phyloP scores from a whole-genome alignment of 2,329 filamentous ascomycete genomes.

The Epichloe gansuensis region DNA sequence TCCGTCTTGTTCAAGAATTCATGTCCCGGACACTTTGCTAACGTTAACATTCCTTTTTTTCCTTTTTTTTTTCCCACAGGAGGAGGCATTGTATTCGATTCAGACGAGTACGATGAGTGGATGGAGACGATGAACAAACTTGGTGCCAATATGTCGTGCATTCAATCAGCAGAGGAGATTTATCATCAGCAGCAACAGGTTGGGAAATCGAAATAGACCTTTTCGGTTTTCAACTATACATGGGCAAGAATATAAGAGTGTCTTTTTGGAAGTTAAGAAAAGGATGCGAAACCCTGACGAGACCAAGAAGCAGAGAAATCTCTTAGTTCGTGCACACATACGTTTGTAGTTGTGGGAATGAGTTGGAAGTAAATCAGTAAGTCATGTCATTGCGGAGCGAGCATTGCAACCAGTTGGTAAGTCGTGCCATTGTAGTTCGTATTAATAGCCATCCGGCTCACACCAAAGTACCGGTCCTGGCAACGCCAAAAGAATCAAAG shows the following conservation, averaged over 20 bases:
- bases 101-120: conserved; percentile 81
- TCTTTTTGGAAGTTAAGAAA: no score
- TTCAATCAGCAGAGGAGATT: conserved; percentile 68
- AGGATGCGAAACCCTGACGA: no score
- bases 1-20: no score
- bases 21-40: background rate
- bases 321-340: no score
- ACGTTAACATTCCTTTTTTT: background rate
- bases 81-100: conserved; percentile 90
- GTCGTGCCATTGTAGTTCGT: no score
- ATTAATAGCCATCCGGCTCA: background rate
- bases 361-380: no score
- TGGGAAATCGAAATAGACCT: background rate
- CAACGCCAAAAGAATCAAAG: background rate
- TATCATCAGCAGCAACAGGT: conserved; percentile 27
- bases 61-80: conserved; percentile 20
- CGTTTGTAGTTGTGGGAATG: no score
- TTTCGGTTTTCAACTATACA: background rate
- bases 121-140: conserved; percentile 95
- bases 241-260: background rate
- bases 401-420: no score
- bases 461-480: background rate
- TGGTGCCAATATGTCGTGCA: conserved; percentile 77
- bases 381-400: no score
- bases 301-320: no score